Base-by-base conservation (phyloP, 139 green algal genomes). In the Chlamydomonas eustigma region DNA sequence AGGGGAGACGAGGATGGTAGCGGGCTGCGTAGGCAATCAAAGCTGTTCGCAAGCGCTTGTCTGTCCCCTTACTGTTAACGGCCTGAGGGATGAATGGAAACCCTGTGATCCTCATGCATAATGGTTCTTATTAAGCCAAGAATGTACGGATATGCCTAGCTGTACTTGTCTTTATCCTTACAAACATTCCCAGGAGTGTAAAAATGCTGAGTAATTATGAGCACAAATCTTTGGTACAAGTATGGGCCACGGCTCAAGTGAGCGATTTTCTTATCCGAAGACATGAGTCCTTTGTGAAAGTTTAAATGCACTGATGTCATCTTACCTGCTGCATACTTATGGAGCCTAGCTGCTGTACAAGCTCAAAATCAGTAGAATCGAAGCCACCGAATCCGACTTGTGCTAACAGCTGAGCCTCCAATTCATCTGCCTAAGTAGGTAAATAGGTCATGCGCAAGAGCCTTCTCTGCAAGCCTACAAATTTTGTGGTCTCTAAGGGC, bases 311-410 rank as follows among this genome's bases (percentile, higher is more conserved):
- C 58, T 69, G 12, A n/a, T 69, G 58, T 30, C 58, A 69, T 6
- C 52, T 22, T 31, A 39, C 65, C 35, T 58, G 68, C 24, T 74
- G 68, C 33, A 74, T 4, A 4, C 36, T 58, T 33, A 74, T 74
- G 5, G 24, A 37, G 6, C 68, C 68, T 25, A 74, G 68, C 68
- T 74, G 68, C 68, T 74, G 68, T 38, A 74, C 36, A 24, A 74
- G 34, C 33, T 74, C 68, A 58, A 74, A 74, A 4, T 74, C 68
- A 3, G 24, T 6, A 24, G 68, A 33, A 3, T 74, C 35, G 35
- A 74, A 74, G 5, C 68, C 68, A 5, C 68, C 68, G 24, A 6
- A 5, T 4, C 68, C 68, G 2, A 74, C 68, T 32, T 74, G 30
- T 38, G 32, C 35, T 18, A 74, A 74, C 8, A 74, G 36, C 37